Evolutionary conservation across 1,139 yeast genomes (phyloP).

Genomic region (Geotrichum histeridarum): DNA sequence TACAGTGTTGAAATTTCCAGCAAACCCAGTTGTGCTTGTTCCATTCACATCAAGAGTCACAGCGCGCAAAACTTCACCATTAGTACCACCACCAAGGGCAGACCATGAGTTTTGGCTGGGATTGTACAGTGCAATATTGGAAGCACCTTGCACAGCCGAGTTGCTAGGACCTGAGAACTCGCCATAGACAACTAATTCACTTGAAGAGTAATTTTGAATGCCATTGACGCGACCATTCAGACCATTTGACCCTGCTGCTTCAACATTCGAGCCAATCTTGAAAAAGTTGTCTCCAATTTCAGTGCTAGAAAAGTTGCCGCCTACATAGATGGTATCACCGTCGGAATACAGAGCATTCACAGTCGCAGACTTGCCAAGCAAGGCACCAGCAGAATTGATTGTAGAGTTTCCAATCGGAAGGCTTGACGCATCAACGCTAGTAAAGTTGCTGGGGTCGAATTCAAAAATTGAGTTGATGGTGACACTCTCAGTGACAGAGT

Average conservation of each 20-base stretch:
- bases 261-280: conserved; percentile 34
- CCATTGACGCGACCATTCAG: conserved; percentile 40
- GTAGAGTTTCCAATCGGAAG: conserved; percentile 62
- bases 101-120: conserved; percentile 26
- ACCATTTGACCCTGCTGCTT: conserved; percentile 37
- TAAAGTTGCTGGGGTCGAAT: conserved; percentile 66
- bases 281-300: conserved; percentile 23
- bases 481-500: conserved; percentile 41
- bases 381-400: conserved; percentile 57
- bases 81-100: conserved; percentile 30
- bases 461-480: conserved; percentile 74
- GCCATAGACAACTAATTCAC: conserved; percentile 38
- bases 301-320: conserved; percentile 49
- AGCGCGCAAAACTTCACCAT: conserved; percentile 29
- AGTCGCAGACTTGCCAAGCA: conserved; percentile 21
- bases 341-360: conserved; percentile 13
- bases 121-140: conserved; percentile 32
- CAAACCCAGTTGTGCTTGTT: conserved; percentile 40
- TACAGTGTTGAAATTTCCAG: conserved; percentile 32
- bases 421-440: conserved; percentile 39
- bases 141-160: conserved; percentile 28
- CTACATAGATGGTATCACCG: conserved; percentile 38
- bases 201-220: conserved; percentile 28
- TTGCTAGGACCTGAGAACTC: conserved; percentile 37
- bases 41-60: conserved; percentile 29